phyloP scores from a whole-genome alignment of 1,139 yeast genomes.

The Yamadazyma dushanensis region DNA sequence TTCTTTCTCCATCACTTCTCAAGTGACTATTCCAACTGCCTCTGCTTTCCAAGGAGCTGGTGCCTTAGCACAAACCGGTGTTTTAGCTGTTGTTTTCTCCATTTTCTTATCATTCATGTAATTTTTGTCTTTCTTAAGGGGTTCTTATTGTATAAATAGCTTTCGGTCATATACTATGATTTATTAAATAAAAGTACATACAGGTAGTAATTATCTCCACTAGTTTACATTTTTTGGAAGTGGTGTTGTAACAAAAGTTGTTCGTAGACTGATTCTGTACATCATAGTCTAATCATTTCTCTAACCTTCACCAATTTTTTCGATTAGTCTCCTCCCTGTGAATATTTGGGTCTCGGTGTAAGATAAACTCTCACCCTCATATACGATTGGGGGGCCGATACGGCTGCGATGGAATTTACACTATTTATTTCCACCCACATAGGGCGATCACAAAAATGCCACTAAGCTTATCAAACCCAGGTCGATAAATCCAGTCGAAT shows the following conservation, averaged over 20 bases:
- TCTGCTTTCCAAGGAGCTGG: slow-evolving; percentile 24
- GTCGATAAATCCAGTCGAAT: neutral
- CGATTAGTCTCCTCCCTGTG: no score
- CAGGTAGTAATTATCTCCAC: neutral
- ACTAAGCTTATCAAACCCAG: neutral
- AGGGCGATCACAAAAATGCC: neutral
- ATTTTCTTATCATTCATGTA: slow-evolving; percentile 18
- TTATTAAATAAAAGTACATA: neutral
- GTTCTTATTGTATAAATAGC: slow-evolving; percentile 3
- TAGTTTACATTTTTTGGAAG: neutral
- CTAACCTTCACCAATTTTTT: no score
- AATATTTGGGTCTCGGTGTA: neutral
- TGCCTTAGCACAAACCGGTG: slow-evolving; percentile 18
- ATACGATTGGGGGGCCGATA: slow-evolving; percentile 2
- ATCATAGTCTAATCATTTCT: no score
- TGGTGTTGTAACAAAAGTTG: no score
- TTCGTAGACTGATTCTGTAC: no score
- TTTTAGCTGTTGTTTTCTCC: slow-evolving; percentile 18
- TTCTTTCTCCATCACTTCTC: slow-evolving; percentile 5
- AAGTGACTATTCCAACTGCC: slow-evolving; percentile 9
- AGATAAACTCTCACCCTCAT: slow-evolving; percentile 1
- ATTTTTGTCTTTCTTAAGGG: slow-evolving; percentile 1
- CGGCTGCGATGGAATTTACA: neutral
- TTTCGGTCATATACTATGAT: slow-evolving; percentile 2
- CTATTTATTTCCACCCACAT: neutral